Percentiles rank a stretch among this genome's conserved stretches.
Conservation (phyloP, 805 yeast species). For the Zygotorulaspora chibaensis region DNA sequence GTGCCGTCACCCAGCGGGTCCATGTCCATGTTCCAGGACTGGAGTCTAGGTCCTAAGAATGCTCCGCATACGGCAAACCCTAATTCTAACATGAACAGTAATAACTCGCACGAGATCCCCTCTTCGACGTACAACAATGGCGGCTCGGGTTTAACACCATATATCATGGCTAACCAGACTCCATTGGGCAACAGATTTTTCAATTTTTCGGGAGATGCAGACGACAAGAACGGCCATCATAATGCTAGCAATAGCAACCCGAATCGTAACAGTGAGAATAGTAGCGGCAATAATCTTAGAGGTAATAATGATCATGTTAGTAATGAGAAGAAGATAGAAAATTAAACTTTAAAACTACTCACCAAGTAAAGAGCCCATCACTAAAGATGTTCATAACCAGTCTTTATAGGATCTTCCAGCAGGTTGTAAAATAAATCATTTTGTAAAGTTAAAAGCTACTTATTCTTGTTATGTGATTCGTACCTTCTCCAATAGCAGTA, state of each 20-base stretch:
- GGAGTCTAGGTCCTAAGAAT: constrained; percentile 24
- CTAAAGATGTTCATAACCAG: no score
- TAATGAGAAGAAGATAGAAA: background rate
- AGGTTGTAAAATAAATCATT: no score
- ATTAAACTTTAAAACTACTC: background rate
- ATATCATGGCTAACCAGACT: constrained; percentile 28
- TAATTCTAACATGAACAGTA: constrained; percentile 1
- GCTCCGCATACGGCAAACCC: constrained; percentile 8
- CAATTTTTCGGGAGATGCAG: constrained; percentile 26
- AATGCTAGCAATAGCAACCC: background rate
- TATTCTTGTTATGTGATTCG: no score
- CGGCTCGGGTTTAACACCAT: constrained; percentile 32
- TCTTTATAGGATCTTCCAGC: no score
- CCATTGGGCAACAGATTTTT: constrained; percentile 28
- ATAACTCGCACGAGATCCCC: constrained; percentile 3
- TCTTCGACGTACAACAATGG: constrained; percentile 19
- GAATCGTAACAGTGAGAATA: background rate
- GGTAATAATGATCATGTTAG: background rate
- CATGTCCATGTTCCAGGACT: constrained; percentile 34
- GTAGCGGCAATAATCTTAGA: background rate
- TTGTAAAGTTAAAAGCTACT: no score
- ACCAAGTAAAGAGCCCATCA: background rate
- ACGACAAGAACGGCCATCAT: constrained; percentile 6
- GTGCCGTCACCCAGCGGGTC: constrained; percentile 32
- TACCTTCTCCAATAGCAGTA: no score